Evolutionary conservation across 2,329 filamentous ascomycete genomes (phyloP).

Genomic region (Fusarium napiforme): DNA sequence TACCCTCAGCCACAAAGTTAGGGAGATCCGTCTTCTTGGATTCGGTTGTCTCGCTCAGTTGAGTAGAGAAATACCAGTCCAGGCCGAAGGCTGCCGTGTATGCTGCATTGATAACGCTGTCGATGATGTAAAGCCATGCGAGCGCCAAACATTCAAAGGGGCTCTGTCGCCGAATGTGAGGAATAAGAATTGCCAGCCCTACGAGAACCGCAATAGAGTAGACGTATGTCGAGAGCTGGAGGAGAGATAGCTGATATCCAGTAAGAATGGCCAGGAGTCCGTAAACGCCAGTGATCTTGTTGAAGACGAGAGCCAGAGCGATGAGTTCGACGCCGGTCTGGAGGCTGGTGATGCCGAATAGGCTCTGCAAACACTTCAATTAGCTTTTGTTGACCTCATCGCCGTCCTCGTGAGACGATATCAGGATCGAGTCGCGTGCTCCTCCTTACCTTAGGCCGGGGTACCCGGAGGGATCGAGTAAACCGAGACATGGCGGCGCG

Average conservation of each 20-base stretch:
- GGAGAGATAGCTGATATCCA: slow-evolving; percentile 81
- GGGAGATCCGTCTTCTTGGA: slow-evolving; percentile 38
- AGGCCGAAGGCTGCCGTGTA: slow-evolving; percentile 87
- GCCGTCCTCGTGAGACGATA: slow-evolving; percentile 1
- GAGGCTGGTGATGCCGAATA: slow-evolving; percentile 86
- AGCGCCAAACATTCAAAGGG: slow-evolving; percentile 84
- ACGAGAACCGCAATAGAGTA: slow-evolving; percentile 81
- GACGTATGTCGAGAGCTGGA: slow-evolving; percentile 91
- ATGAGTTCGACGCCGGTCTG: slow-evolving; percentile 89
- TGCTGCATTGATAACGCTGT: slow-evolving; percentile 81
- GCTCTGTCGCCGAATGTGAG: slow-evolving; percentile 81
- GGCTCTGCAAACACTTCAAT: slow-evolving; percentile 66
- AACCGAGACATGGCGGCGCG: slow-evolving; percentile 49
- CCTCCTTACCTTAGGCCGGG: slow-evolving; percentile 54
- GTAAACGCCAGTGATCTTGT: slow-evolving; percentile 92
- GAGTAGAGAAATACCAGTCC: slow-evolving; percentile 82
- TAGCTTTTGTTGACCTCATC: slow-evolving; percentile 18
- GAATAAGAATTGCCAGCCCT: slow-evolving; percentile 75
- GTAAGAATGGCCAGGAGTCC: slow-evolving; percentile 89
- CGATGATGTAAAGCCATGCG: slow-evolving; percentile 86
- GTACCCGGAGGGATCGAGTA: slow-evolving; percentile 53
- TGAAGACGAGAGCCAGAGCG: slow-evolving; percentile 83
- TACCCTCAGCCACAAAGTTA: slow-evolving; percentile 48
- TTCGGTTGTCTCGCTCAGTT: slow-evolving; percentile 56
- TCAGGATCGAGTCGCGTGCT: slow-evolving; percentile 11